Base-by-base conservation (phyloP, 306 rosid species). In the Vigna trinervia region DNA sequence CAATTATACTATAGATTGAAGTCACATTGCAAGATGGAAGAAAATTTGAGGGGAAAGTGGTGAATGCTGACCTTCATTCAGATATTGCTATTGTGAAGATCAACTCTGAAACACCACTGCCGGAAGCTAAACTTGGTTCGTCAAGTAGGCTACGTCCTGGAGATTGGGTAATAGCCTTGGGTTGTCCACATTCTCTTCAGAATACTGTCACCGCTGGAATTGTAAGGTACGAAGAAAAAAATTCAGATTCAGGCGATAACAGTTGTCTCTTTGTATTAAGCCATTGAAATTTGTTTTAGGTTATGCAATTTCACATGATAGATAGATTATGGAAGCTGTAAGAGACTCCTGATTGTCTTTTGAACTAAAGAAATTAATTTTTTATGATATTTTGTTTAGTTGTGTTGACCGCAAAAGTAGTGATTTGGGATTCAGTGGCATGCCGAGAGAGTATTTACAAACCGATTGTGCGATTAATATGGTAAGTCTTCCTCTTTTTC, bases 181-280 rank as follows among this genome's bases (percentile, higher is more conserved):
- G 97, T 20, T 90, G 97, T 82, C 97, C 98, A 12, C 92, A 75
- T 63, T 87, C 96, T n/a, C 96, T 92, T 84, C 94, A 92, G 88
- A 95, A 90, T 80, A 92, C 97, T 5, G 88, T 95, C 77, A 95
- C 98, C 58, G 90, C 97, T 81, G 98, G 98, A 76, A 95, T 95
- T 46, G 88, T 95, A 64, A 95, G 98, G 98, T 92, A 51, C 12
- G 81, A 66, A 77, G 82, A 52, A 76, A 30, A 30, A 41, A 41
- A 17, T 63, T 67, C 14, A 26, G 32, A 17, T 63, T 67, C 14
- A 26, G 39, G 17, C 32, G 14, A 66, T 23, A 39, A 41, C 34
- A 39, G 15, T 63, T 43, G 45, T 62, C 6, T 56, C 52, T 19
- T 32, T 43, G 34, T 30, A 30, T 76, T 38, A 63, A 50, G 50